Evolutionary conservation across 2,329 filamentous ascomycete species (phyloP), one percentile per base, ranked within the genome.

Genomic region (Colletotrichum australisinense): DNA sequence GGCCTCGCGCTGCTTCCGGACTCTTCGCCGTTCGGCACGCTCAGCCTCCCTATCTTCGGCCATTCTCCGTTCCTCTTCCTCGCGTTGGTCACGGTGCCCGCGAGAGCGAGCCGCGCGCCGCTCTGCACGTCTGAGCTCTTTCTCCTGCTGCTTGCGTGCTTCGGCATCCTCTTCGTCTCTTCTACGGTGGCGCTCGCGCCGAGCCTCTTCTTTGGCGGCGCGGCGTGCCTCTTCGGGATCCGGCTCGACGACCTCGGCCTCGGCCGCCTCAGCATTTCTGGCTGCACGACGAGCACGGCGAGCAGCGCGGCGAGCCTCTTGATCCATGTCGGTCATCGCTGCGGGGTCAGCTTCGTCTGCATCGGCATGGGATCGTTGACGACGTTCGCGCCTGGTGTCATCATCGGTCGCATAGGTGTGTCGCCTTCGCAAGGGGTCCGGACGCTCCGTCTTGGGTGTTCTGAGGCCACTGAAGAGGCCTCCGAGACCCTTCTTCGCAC

Each of bases 381-480:
- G 73, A 75, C 81, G 79, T 76, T 86, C 76, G 71, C 81, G 77
- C 76, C 83, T 81, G 56, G 75, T 82, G 68, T 89, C 88, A 22
- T 88, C 88, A 55, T 90, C 88, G 0, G 87, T 88, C 28, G 85
- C 83, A 65, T 85, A 85, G 11, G 87, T 89, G 74, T 83, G 86
- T 24, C 88, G 86, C 14, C 89, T 88, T 38, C 86, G 86, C 56
- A 81, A 81, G 7, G 78, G 75, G 67, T 80, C 80, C 63, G 77
- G 77, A 63, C 80, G 78, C 56, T 87, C 85, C 14, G 85, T 77
- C 74, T 84, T 86, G 9, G 86, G 82, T 62, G 85, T 85, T 74
- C 86, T 87, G 16, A 92, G 80, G 35, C 90, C 89, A 63, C 90
- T 90, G 76, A 95, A 91, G 6, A 95, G 84, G 32, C 89, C 88